A percentile compares a stretch with the other conserved stretches of the same genome.
Evolutionary conservation across 805 yeast species (phyloP).

Genomic region (Starmerella khaoyaiensis): DNA sequence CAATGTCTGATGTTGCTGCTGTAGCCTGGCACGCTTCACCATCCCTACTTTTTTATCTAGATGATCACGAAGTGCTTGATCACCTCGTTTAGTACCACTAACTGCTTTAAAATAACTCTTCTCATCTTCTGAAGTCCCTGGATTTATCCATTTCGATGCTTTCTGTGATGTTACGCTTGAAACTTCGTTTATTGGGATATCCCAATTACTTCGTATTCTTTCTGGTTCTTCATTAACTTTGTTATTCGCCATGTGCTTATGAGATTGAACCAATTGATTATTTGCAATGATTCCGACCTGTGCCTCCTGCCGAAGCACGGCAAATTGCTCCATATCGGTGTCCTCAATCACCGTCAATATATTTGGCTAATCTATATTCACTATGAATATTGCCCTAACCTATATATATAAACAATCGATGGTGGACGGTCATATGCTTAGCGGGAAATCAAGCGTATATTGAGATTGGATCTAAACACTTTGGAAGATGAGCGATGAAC

Average conservation of each 20-base stretch:
- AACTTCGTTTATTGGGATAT: background rate
- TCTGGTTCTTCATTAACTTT: background rate
- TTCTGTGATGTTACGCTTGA: background rate
- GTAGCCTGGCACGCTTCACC: slow-evolving; percentile 4
- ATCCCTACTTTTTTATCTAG: slow-evolving; percentile 1
- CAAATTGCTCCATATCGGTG: slow-evolving; percentile 11
- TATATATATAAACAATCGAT: background rate
- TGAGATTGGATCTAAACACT: background rate
- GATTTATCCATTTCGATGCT: background rate
- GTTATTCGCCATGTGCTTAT: background rate
- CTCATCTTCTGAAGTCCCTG: slow-evolving; percentile 2
- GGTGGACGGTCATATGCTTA: background rate
- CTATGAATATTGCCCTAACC: background rate
- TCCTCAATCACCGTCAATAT: slow-evolving; percentile 2
- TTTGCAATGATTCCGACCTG: slow-evolving; percentile 8
- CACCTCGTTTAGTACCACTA: slow-evolving; percentile 9
- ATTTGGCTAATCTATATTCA: background rate
- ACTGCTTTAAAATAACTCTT: slow-evolving; percentile 8
- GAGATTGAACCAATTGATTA: background rate
- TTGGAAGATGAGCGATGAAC: background rate
- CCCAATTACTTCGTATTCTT: slow-evolving; percentile 2
- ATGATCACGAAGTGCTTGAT: slow-evolving; percentile 10
- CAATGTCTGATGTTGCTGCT: no score
- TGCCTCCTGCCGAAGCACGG: slow-evolving; percentile 9
- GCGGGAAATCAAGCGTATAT: background rate